Evolutionary conservation across 306 rosid species (phyloP).

Genomic region (Inga oerstediana): DNA sequence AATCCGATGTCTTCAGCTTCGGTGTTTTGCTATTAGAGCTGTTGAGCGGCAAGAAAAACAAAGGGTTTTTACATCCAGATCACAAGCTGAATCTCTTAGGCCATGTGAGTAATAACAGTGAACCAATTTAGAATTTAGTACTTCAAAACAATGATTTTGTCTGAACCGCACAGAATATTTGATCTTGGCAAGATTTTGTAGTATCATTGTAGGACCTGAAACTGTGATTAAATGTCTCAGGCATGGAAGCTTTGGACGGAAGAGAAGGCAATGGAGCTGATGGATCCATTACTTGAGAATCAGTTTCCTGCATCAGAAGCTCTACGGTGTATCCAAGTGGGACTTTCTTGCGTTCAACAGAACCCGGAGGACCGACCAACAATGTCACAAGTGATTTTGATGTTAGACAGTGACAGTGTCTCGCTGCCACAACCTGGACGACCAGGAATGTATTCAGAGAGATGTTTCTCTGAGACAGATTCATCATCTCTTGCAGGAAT

Average conservation of each 20-base stretch:
- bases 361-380: constrained; percentile 61
- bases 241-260: constrained; percentile 67
- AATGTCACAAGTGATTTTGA: constrained; percentile 51
- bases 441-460: constrained; percentile 29
- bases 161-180: neutral
- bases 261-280: constrained; percentile 45
- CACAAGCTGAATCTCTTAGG: constrained; percentile 12
- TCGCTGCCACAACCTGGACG: constrained; percentile 40
- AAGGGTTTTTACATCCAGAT: constrained; percentile 5
- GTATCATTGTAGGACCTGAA: neutral
- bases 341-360: constrained; percentile 55
- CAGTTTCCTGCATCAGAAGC: constrained; percentile 23
- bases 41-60: constrained; percentile 5
- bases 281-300: constrained; percentile 37
- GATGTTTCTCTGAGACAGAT: constrained; percentile 1
- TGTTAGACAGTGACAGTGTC: constrained; percentile 45
- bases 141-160: neutral
- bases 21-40: neutral
- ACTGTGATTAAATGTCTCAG: neutral
- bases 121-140: neutral
- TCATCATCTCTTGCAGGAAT: constrained; percentile 11
- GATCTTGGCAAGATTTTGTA: neutral
- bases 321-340: constrained; percentile 53
- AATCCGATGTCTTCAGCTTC: constrained; percentile 1
- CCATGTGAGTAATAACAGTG: neutral